These are phyloP conservation scores for Dryas drummondii DNA, from an alignment of 306 rosid genomes.

Conservation along the genomic window DNA sequence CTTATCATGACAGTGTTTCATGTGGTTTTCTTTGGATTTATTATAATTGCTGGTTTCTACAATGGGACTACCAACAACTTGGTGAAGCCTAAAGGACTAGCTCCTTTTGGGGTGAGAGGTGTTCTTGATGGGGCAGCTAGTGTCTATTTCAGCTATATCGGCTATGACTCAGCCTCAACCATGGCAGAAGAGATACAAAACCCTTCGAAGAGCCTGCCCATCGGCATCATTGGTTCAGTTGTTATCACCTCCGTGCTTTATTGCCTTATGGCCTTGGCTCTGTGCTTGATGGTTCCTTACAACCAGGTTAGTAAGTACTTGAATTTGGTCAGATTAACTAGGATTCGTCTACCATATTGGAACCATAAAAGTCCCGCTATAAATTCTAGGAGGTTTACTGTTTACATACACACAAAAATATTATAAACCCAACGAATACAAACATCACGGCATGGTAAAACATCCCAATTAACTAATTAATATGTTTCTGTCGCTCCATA, in stretches of 20 bases:
- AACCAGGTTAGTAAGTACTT: conserved; percentile 44
- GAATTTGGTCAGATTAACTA: neutral
- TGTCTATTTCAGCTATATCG: conserved; percentile 89
- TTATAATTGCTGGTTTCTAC: conserved; percentile 66
- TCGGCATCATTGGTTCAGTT: conserved; percentile 92
- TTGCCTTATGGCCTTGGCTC: conserved; percentile 84
- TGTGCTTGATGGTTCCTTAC: conserved; percentile 81
- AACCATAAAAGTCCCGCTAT: too few relatives aligned
- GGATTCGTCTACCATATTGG: neutral
- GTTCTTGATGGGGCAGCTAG: conserved; percentile 88
- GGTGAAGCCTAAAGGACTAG: conserved; percentile 64
- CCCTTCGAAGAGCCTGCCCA: conserved; percentile 69
- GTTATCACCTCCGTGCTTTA: conserved; percentile 73
- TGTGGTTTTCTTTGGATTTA: conserved; percentile 82
- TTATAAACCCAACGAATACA: neutral
- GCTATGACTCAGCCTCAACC: conserved; percentile 95
- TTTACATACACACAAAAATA: neutral
- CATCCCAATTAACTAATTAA: too few relatives aligned
- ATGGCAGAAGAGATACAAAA: conserved; percentile 88
- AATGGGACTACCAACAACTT: conserved; percentile 69
- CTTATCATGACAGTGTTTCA: conserved; percentile 85
- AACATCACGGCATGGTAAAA: too few relatives aligned
- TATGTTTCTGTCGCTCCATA: too few relatives aligned
- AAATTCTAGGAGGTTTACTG: too few relatives aligned
- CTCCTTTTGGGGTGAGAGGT: conserved; percentile 71